A percentile compares a stretch with the other conserved stretches of the same genome.
These are phyloP conservation scores for Chaetomium globosum DNA, from an alignment of 2,329 filamentous ascomycete genomes.

Conservation along the genomic window DNA sequence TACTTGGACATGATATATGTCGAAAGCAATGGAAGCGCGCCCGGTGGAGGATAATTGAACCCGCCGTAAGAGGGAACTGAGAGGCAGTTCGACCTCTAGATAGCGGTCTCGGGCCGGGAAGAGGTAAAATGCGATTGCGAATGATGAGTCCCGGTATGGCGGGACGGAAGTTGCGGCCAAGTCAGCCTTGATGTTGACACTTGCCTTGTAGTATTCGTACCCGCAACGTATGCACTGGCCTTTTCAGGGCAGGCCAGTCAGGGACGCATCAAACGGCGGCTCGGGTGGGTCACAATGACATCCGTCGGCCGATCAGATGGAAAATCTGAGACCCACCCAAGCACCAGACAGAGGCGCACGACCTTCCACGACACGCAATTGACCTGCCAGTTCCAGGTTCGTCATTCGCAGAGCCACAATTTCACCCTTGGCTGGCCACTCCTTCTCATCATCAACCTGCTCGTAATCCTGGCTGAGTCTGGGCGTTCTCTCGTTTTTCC, in stretches of 20 bases:
- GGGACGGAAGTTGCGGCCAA: not conserved
- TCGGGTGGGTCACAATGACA: slow-evolving; percentile 16
- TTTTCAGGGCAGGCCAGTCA: not conserved
- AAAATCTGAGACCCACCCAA: not conserved
- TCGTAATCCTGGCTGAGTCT: not conserved
- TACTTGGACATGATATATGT: slow-evolving; percentile 28
- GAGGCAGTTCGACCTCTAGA: too few relatives aligned
- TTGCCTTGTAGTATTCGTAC: not conserved
- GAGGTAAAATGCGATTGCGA: too few relatives aligned
- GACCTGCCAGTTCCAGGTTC: not conserved
- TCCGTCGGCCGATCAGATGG: slow-evolving; percentile 12
- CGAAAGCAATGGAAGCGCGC: not conserved
- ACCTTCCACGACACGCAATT: slow-evolving; percentile 23
- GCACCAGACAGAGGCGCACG: not conserved
- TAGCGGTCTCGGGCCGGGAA: too few relatives aligned
- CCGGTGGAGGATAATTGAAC: not conserved
- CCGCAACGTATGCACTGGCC: not conserved
- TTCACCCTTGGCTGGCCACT: slow-evolving; percentile 16
- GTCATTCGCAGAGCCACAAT: slow-evolving; percentile 18
- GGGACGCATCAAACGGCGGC: too few relatives aligned
- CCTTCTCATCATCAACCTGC: slow-evolving; percentile 2
- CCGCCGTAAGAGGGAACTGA: too few relatives aligned
- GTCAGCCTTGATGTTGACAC: not conserved
- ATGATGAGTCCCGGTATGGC: not conserved
- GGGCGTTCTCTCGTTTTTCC: slow-evolving; percentile 1